Conservation (phyloP, 2,329 filamentous ascomycete species). For the Monilinia vaccinii-corymbosi region DNA sequence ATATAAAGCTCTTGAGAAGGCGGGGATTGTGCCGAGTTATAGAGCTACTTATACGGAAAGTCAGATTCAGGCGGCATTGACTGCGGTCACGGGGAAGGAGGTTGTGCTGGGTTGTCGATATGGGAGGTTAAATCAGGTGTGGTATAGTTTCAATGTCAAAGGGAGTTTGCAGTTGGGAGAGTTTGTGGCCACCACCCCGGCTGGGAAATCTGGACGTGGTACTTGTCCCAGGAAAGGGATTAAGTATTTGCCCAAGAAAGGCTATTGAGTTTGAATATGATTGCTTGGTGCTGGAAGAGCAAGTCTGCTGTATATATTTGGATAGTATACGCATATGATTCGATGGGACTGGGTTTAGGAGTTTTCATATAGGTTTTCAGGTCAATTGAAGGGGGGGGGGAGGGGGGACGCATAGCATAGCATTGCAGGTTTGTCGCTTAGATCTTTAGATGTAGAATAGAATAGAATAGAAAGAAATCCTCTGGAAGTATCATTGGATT, state of each 20-base stretch:
- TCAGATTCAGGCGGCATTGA: constrained; percentile 35
- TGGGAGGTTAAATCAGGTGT: constrained; percentile 39
- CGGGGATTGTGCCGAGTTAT: constrained; percentile 45
- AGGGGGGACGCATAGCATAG: background rate
- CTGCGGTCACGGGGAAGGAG: constrained; percentile 35
- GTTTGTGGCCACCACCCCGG: constrained; percentile 15
- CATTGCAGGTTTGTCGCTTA: background rate
- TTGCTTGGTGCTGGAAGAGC: background rate
- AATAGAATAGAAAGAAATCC: background rate
- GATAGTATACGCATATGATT: background rate
- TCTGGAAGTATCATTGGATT: background rate
- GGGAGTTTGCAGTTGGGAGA: constrained; percentile 16
- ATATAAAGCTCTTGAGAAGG: constrained; percentile 32
- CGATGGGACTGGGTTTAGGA: background rate
- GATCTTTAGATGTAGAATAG: background rate
- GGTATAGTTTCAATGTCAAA: constrained; percentile 32
- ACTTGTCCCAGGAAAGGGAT: constrained; percentile 14
- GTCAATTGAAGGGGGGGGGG: too few species aligned
- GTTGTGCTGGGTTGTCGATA: constrained; percentile 38
- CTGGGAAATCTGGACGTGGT: constrained; percentile 12
- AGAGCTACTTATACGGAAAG: constrained; percentile 33
- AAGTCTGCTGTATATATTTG: background rate
- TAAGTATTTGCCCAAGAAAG: constrained; percentile 15
- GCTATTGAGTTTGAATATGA: background rate
- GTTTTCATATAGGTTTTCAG: background rate